phyloP scores from a whole-genome alignment of 306 rosid species.

The Cicer arietinum region DNA sequence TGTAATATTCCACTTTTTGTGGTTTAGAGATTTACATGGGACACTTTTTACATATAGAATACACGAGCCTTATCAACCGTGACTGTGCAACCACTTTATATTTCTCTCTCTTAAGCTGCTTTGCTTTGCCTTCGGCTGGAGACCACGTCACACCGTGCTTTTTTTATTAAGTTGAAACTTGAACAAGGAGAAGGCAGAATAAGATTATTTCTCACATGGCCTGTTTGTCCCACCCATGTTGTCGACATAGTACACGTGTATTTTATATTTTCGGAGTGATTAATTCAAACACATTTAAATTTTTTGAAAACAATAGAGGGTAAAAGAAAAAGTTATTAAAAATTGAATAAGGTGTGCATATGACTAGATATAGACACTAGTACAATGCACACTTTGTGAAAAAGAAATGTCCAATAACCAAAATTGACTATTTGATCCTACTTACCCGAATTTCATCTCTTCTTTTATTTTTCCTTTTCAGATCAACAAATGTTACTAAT shows the following conservation, averaged over 20 bases:
- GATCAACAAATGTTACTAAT: too few relatives aligned
- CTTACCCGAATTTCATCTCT: slow-evolving; percentile 18
- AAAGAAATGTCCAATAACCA: slow-evolving; percentile 37
- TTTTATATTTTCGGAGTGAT: too few relatives aligned
- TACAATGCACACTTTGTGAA: slow-evolving; percentile 31
- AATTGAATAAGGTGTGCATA: slow-evolving; percentile 15
- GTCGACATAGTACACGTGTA: not conserved
- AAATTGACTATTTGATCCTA: slow-evolving; percentile 29
- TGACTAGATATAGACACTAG: slow-evolving; percentile 6
- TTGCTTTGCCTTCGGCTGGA: slow-evolving; percentile 55
- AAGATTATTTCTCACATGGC: slow-evolving; percentile 62
- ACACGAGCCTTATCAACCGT: slow-evolving; percentile 49
- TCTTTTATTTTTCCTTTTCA: not conserved
- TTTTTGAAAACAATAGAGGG: too few relatives aligned
- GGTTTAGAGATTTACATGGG: slow-evolving; percentile 38
- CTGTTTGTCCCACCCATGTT: slow-evolving; percentile 53
- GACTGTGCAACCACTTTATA: slow-evolving; percentile 47
- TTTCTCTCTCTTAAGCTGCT: slow-evolving; percentile 35
- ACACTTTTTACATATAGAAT: slow-evolving; percentile 40
- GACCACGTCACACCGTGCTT: slow-evolving; percentile 61
- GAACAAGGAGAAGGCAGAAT: slow-evolving; percentile 39
- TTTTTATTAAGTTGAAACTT: slow-evolving; percentile 61
- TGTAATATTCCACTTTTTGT: slow-evolving; percentile 6
- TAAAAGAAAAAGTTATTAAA: not conserved
- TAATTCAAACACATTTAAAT: too few relatives aligned